Conservation (phyloP, 2,329 filamentous ascomycete genomes). For the Mycosphaerella sp. region DNA sequence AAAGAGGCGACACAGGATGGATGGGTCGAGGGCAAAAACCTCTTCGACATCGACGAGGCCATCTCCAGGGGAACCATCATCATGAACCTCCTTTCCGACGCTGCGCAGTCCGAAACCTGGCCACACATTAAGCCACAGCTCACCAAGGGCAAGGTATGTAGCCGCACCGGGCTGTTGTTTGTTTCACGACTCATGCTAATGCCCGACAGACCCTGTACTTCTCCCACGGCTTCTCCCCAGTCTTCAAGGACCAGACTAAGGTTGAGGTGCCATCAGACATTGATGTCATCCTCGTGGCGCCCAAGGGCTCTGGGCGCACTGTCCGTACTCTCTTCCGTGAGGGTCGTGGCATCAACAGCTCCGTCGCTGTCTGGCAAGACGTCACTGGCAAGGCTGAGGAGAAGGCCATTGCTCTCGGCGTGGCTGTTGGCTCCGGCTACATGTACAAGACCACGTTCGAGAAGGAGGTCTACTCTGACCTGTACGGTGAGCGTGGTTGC, state of each 20-base stretch:
- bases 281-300: conserved; percentile 98
- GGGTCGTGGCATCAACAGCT: conserved; percentile 99
- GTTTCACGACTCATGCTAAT: conserved; percentile 22
- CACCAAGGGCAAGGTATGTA: conserved; percentile 88
- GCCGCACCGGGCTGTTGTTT: too few species aligned
- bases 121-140: conserved; percentile 96
- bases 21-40: conserved; percentile 97
- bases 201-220: conserved; percentile 86
- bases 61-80: conserved; percentile 88
- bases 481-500: conserved; percentile 99
- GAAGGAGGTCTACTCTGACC: conserved; percentile 99
- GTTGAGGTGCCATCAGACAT: conserved; percentile 93
- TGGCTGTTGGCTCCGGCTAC: conserved; percentile 95
- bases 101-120: conserved; percentile 98
- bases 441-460: conserved; percentile 99
- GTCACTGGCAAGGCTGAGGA: conserved; percentile 97
- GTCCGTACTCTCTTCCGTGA: conserved; percentile 98
- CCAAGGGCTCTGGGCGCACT: conserved; percentile 98
- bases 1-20: conserved; percentile 95
- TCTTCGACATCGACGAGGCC: conserved; percentile 97
- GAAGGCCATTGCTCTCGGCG: conserved; percentile 93
- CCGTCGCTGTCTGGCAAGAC: conserved; percentile 96
- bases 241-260: conserved; percentile 99
- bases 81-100: conserved; percentile 99
- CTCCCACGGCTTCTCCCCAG: conserved; percentile 99